Percentiles rank a stretch among this genome's conserved stretches.
Evolutionary conservation across 768 basidiomycete genomes (phyloP).

Genomic region (Tulasnella sp.): DNA sequence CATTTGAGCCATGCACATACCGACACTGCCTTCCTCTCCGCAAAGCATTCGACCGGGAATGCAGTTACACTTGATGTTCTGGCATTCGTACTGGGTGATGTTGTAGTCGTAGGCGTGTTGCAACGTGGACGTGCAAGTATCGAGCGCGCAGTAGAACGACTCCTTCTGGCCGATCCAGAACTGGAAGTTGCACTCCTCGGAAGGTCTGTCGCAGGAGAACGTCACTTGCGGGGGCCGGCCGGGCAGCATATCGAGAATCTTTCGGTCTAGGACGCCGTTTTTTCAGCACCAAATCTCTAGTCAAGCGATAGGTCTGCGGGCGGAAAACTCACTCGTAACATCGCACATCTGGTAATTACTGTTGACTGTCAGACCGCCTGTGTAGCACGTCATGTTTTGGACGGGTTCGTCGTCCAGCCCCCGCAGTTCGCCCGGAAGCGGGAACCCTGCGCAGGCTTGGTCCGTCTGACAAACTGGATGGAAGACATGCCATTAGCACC

Average conservation of each 20-base stretch:
- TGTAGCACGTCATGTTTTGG: conserved; percentile 85
- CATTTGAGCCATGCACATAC: conserved; percentile 35
- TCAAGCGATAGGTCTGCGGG: background rate
- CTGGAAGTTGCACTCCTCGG: conserved; percentile 77
- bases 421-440: conserved; percentile 34
- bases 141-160: conserved; percentile 88
- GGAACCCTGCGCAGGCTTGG: conserved; percentile 67
- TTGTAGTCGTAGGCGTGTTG: conserved; percentile 51
- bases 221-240: conserved; percentile 91
- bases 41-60: conserved; percentile 92
- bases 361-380: conserved; percentile 84
- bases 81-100: conserved; percentile 65
- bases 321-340: conserved; percentile 69
- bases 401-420: conserved; percentile 24
- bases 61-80: conserved; percentile 79
- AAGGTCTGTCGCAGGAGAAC: conserved; percentile 68
- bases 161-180: conserved; percentile 96
- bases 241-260: conserved; percentile 90
- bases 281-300: background rate
- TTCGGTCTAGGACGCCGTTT: conserved; percentile 49
- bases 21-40: conserved; percentile 87
- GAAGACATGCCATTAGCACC: background rate
- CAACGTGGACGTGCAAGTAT: conserved; percentile 45
- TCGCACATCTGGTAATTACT: conserved; percentile 97
- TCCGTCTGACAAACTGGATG: conserved; percentile 72